Evolutionary conservation across 2,329 filamentous ascomycete genomes (phyloP).

Genomic region (Neofusicoccum laricinum): DNA sequence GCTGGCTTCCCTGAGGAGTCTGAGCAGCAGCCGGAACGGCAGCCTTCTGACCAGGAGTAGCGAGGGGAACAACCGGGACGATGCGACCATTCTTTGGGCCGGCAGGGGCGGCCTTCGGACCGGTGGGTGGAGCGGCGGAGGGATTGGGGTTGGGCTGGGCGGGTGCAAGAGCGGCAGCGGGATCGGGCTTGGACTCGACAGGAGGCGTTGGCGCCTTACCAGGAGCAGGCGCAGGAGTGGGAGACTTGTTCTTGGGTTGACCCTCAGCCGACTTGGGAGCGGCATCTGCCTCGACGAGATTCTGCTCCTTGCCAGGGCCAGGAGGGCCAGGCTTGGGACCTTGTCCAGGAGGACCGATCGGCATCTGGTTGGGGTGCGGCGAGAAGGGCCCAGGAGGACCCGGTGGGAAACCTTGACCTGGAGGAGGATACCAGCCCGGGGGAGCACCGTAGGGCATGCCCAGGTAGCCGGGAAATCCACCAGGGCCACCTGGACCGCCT

Average conservation of each 20-base stretch:
- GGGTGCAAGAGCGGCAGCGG: constrained; percentile 55
- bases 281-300: constrained; percentile 45
- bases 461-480: constrained; percentile 61
- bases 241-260: constrained; percentile 49
- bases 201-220: constrained; percentile 53
- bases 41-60: constrained; percentile 39
- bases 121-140: constrained; percentile 31
- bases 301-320: constrained; percentile 26
- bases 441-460: constrained; percentile 77
- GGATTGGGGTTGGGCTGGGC: constrained; percentile 40
- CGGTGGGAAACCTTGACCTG: constrained; percentile 68
- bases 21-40: constrained; percentile 41
- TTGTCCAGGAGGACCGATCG: constrained; percentile 55
- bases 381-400: constrained; percentile 63
- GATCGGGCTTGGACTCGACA: constrained; percentile 66
- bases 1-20: constrained; percentile 26
- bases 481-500: constrained; percentile 32
- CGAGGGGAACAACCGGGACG: constrained; percentile 64
- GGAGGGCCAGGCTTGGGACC: constrained; percentile 31
- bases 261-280: constrained; percentile 49
- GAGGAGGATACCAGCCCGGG: constrained; percentile 73
- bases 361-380: constrained; percentile 56
- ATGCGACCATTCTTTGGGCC: constrained; percentile 53
- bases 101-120: constrained; percentile 36
- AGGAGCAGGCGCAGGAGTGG: constrained; percentile 37